Base-by-base conservation (phyloP, 495 filamentous ascomycete genomes). In the Talaromyces thailandensis region DNA sequence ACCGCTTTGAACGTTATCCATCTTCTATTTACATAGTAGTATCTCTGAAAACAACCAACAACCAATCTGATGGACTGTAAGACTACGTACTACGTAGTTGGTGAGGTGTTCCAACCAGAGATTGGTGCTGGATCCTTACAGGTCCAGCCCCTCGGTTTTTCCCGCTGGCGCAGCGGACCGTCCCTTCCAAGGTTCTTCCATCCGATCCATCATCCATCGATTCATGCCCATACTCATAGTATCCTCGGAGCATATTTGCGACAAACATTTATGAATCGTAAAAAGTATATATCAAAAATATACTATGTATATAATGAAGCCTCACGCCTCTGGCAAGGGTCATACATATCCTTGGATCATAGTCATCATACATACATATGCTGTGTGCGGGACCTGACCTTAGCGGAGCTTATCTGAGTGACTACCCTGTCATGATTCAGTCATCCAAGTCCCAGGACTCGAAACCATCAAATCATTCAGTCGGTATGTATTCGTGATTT, bases 341-440 rank as follows among this genome's bases (percentile, higher is more conserved):
- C 12, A 9, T 31, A 18, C 53, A 16, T 56, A 31, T 26, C 9
- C 16, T 4, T 6, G 12, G 11, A 31, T 9, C 29, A 31, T 31
- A 9, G 11, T 9, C 31, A n/a, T n/a, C n/a, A n/a, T n/a, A n/a
- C n/a, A 35, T 32, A 18, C 53, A 16, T 56, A 31, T 28, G 53
- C 28, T 26, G 11, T 16, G 25, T 40, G 18, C 56, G 56, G 56
- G 56, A 58, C 56, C 56, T 58, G 56, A 58, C 56, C 56, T 43
- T 58, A 58, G 56, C 21, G 56, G 18, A 51, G n/a, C 24, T 14
- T 51, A 24, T 51, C n/a, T 21, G 31, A n/a, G n/a, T n/a, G n/a
- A n/a, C n/a, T n/a, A n/a, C 9, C 48, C 23, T 21, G 48, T 53
- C 43, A 48, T 48, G 43, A 23, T 21, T 21, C 14, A 40, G 14